A percentile compares a stretch with the other conserved stretches of the same genome.
These are phyloP conservation scores for Magnolia kwangsiensis DNA, from an alignment of 164 flowering plant genomes.

Conservation along the genomic window DNA sequence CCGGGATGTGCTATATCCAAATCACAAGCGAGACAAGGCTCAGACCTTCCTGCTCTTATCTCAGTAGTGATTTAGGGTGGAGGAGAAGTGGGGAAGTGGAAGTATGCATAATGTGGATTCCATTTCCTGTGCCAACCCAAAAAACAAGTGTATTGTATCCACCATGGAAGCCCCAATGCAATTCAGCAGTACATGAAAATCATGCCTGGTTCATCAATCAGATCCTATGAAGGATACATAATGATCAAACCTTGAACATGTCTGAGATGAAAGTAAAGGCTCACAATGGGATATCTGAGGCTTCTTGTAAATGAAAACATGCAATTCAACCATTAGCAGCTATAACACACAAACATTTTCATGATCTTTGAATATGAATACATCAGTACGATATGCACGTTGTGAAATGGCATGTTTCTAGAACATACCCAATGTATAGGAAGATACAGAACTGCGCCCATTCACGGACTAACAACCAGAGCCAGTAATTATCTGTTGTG, in stretches of 20 bases:
- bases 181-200: too few species aligned
- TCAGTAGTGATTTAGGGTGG: not conserved
- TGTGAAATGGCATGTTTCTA: not conserved
- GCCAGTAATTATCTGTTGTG: conserved; percentile 64
- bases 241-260: not conserved
- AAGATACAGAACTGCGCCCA: conserved; percentile 82
- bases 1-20: too few species aligned
- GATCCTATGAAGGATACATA: not conserved
- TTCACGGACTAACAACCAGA: conserved; percentile 73
- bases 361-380: not conserved
- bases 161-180: not conserved
- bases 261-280: not conserved
- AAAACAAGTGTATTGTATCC: not conserved
- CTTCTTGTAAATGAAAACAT: not conserved
- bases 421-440: conserved; percentile 73
- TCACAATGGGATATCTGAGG: not conserved
- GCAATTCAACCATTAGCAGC: not conserved
- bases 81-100: not conserved
- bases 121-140: not conserved
- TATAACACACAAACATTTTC: not conserved
- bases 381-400: not conserved
- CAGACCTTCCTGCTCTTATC: not conserved
- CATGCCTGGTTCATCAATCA: not conserved
- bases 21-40: not conserved
- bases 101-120: not conserved